Evolutionary conservation across 169 alveolate genomes (phyloP).

Genomic region (Eimeria mitis): DNA sequence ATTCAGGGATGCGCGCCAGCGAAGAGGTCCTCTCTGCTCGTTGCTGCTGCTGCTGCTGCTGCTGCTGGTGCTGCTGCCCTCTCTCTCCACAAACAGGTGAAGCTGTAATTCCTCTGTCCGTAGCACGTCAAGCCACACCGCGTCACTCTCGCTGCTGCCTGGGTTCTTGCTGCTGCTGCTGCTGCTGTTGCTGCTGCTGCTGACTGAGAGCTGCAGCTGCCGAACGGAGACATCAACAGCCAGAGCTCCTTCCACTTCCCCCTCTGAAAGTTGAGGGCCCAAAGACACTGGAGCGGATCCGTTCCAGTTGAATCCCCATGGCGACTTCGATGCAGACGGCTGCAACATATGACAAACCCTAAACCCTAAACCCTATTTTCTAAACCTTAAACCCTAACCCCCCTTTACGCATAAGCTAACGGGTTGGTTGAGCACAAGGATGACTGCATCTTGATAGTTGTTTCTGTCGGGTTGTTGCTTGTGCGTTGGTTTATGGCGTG

Average conservation of each 20-base stretch:
- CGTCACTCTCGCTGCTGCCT: constrained; percentile 17
- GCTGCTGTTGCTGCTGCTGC: constrained; percentile 66
- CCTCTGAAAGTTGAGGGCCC: constrained; percentile 30
- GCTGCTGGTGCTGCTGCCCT: constrained; percentile 37
- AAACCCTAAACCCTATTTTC: constrained; percentile 30
- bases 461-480: background rate
- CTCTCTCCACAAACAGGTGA: constrained; percentile 32
- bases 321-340: constrained; percentile 48
- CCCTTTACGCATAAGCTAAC: background rate
- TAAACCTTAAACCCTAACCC: background rate
- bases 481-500: background rate
- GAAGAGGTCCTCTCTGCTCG: constrained; percentile 43
- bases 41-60: constrained; percentile 55
- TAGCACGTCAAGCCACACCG: constrained; percentile 31
- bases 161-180: constrained; percentile 16
- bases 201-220: constrained; percentile 31
- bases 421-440: too few relatives aligned
- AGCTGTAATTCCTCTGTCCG: constrained; percentile 38
- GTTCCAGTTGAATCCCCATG: constrained; percentile 35
- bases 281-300: background rate
- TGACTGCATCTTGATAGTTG: background rate
- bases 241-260: constrained; percentile 8
- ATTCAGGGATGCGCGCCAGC: constrained; percentile 29
- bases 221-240: constrained; percentile 35
- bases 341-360: constrained; percentile 13